A percentile compares a stretch with the other conserved stretches of the same genome.
Conservation (phyloP, 169 alveolate genomes). For the Cryptosporidium andersoni region DNA sequence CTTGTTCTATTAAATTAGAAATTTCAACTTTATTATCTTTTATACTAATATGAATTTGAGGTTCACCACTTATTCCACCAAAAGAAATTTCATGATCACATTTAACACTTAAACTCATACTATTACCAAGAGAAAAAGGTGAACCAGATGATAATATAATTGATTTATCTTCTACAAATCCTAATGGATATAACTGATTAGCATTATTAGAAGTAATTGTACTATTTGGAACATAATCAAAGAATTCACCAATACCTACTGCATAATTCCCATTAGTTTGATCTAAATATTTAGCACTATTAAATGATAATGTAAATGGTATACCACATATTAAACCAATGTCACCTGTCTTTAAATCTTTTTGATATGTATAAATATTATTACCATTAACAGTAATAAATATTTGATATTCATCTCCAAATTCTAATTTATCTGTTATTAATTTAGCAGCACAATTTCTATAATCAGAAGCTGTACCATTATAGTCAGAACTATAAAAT, state of each 20-base stretch:
- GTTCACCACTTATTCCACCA: constrained; percentile 34
- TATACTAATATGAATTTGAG: constrained; percentile 16
- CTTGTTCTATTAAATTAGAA: constrained; percentile 22
- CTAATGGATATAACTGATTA: constrained; percentile 54
- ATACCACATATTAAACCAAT: constrained; percentile 37
- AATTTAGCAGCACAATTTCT: constrained; percentile 49
- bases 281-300: constrained; percentile 25
- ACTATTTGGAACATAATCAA: constrained; percentile 4
- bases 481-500: constrained; percentile 23
- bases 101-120: constrained; percentile 31
- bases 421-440: constrained; percentile 27
- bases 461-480: constrained; percentile 50
- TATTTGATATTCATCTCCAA: constrained; percentile 3
- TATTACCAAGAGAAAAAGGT: constrained; percentile 67
- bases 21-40: constrained; percentile 4
- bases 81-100: constrained; percentile 38
- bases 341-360: background rate
- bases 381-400: too few species aligned
- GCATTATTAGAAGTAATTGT: constrained; percentile 16
- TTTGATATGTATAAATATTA: too few species aligned
- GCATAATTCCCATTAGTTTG: background rate
- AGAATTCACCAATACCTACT: background rate
- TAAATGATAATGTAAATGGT: constrained; percentile 37
- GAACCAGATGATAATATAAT: constrained; percentile 40
- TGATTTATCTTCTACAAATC: constrained; percentile 34